Evolutionary conservation across 257 asterid genomes (phyloP), one percentile per base, ranked within the genome.

Genomic region (Solanum lycopersicoides): DNA sequence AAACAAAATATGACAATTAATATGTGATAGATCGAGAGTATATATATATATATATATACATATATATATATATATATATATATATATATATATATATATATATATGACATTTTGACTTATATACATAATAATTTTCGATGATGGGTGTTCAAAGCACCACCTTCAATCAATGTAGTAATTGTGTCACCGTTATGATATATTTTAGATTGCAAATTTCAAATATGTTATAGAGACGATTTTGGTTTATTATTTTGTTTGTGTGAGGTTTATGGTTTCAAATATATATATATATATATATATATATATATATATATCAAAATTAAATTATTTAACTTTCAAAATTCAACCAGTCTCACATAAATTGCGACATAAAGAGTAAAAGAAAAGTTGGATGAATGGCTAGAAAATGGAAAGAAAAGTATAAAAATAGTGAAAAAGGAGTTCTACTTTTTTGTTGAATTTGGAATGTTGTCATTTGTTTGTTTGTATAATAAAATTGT

Each of bases 371-470:
- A 0, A n/a, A 11, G 3, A 3, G 60, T 15, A 15, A 15, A 15
- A 15, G 60, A 50, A 50, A 50, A 21, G 28, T 80, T 74, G 71
- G 65, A 73, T 45, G 86, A 84, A 72, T 37, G 7, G 88, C 59
- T 42, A 86, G 79, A 47, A 69, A 66, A 45, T 42, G 89, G 85
- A 83, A 89, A 83, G 71, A 5, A 32, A 35, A 41, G 80, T 15
- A 87, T 75, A 89, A 44, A 45, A 42, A 37, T 2, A 45, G 83
- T 53, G 79, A 41, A 32, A 88, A 87, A 88, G 89, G 74, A 18
- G 82, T 76, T 88, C 28, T 75, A 86, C 94, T 88, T 93, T 83
- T 53, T 18, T 53, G 83, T 83, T 85, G 68, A 86, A 25, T 90
- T 82, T 86, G 86, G 79, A 47, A 13, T 76, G 45, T n/a, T 56